Evolutionary conservation across 176 grass and related monocot species (phyloP).

Genomic region (Oryza brachyantha): DNA sequence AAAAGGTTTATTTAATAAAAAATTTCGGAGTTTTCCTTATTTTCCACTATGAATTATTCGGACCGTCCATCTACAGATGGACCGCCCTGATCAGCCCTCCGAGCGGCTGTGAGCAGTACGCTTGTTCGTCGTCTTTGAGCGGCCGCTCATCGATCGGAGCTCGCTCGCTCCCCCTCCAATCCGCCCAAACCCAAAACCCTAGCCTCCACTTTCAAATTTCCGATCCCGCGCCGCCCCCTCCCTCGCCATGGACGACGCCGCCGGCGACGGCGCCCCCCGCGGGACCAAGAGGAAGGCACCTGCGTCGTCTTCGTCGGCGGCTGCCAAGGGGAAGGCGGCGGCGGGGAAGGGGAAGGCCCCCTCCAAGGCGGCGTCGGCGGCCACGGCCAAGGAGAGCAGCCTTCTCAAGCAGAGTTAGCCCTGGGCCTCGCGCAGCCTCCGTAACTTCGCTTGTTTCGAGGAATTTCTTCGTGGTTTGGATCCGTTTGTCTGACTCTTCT

Average conservation of each 20-base stretch:
- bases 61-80: slow-evolving; percentile 9
- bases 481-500: background rate
- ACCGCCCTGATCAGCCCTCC: background rate
- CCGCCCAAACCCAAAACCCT: slow-evolving; percentile 31
- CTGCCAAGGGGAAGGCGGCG: slow-evolving; percentile 30
- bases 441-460: background rate
- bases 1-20: too few species aligned
- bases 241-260: slow-evolving; percentile 34
- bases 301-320: background rate
- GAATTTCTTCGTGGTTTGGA: background rate
- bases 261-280: background rate
- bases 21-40: background rate
- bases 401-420: slow-evolving; percentile 82
- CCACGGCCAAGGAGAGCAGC: slow-evolving; percentile 61
- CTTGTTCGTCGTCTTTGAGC: background rate
- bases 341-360: slow-evolving; percentile 35
- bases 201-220: background rate
- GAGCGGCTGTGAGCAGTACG: background rate
- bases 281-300: slow-evolving; percentile 29
- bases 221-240: background rate
- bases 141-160: background rate
- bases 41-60: background rate
- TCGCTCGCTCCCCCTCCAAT: background rate
- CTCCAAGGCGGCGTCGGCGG: slow-evolving; percentile 21
- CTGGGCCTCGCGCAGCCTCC: background rate